Conservation (phyloP, 768 basidiomycete species). For the Amanita fuliginea region DNA sequence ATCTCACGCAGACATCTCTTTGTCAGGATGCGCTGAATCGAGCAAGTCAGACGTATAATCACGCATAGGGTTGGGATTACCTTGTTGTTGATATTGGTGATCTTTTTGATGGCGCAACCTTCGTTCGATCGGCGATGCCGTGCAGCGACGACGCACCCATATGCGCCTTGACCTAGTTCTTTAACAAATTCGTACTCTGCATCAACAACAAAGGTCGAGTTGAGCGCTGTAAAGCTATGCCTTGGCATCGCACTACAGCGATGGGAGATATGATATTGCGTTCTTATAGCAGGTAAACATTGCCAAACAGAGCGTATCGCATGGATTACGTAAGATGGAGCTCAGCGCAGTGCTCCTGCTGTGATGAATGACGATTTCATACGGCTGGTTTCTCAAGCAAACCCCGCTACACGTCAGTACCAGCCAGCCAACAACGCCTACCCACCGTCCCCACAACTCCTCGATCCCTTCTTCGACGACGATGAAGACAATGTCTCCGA, state of each 20-base stretch:
- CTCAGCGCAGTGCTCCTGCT: background rate
- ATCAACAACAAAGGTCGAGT: slow-evolving; percentile 82
- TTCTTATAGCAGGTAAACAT: slow-evolving; percentile 3
- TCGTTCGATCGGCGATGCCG: slow-evolving; percentile 76
- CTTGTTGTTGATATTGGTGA: slow-evolving; percentile 89
- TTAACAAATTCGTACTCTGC: slow-evolving; percentile 90
- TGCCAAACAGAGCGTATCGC: background rate
- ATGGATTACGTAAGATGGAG: background rate
- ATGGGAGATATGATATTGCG: background rate
- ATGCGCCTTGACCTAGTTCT: slow-evolving; percentile 93
- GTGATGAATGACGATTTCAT: slow-evolving; percentile 65
- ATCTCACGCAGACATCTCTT: slow-evolving; percentile 96
- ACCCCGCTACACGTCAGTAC: slow-evolving; percentile 47
- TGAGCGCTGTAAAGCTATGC: slow-evolving; percentile 73
- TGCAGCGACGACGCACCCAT: slow-evolving; percentile 86
- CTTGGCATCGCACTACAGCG: slow-evolving; percentile 39
- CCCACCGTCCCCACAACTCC: slow-evolving; percentile 42
- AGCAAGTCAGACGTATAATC: background rate
- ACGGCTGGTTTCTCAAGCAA: slow-evolving; percentile 60
- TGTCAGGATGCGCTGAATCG: slow-evolving; percentile 75
- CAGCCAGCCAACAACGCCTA: slow-evolving; percentile 46
- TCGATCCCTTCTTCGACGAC: slow-evolving; percentile 89
- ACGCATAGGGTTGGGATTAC: slow-evolving; percentile 19
- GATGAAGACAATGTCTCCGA: slow-evolving; percentile 65
- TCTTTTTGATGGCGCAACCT: slow-evolving; percentile 93